These are phyloP conservation scores for barley (Hordeum vulgare) DNA, from an alignment of 176 grass and related monocot species.

Conservation along the genomic window MorexV3_pseudomolecules_assembly NC_058521.1:596605196-596605695, in stretches of 20 bases:
- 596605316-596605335: too few relatives aligned
- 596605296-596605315: too few relatives aligned
- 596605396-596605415: background rate
- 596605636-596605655: slow-evolving; percentile 80
- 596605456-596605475: background rate
- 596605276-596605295: too few relatives aligned
- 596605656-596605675: slow-evolving; percentile 51
- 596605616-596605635: slow-evolving; percentile 85
- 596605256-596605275: too few relatives aligned
- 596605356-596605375: too few relatives aligned
- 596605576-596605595: background rate
- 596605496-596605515: background rate
- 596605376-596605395: too few relatives aligned
- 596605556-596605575: background rate
- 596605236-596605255: too few relatives aligned
- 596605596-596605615: slow-evolving; percentile 84
- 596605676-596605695: slow-evolving; percentile 70
- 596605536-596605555: background rate
- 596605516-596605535: background rate
- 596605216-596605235: too few relatives aligned
- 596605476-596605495: background rate
- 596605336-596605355: too few relatives aligned
- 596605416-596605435: background rate
- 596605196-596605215: too few relatives aligned
- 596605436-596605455: background rate